Base-by-base conservation (phyloP, 257 asterid species). In the Datura wrightii region DNA sequence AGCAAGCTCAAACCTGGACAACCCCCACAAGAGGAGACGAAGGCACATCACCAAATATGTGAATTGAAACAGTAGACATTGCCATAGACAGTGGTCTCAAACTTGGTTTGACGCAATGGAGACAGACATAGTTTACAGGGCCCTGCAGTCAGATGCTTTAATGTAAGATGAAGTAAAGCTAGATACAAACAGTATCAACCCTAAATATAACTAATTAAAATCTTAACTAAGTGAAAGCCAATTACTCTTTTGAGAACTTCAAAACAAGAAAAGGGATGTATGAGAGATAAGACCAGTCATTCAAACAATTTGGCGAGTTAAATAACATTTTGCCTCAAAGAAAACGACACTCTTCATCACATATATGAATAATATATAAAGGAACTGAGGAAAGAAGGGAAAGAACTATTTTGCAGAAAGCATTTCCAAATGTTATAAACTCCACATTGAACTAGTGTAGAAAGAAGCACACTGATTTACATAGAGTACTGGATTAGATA, bases 21-120 rank as follows among this genome's bases (percentile, higher is more conserved):
- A 93, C 93, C 72, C 99, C 99, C 53, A 94, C 98, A 50, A 96
- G 97, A 71, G 99, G 99, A 71, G 98, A 89, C 44, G 99, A 96
- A 1, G 98, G 99, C 74, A 96, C 99, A 16, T 96, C 99, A 19
- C 98, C 99, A 80, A 97, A 94, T 70, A 97, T 82, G 84, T 95
- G 99, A 86, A 94, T 95, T 5, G 96, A 79, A 59, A 95, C 97
- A 3, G 97, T 94, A 48, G 99, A 94, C 54, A 97, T 93, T 8
- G 98, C 98, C 92, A 97, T 95, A 41, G 99, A 91, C 82, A 97
- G 91, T 11, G 98, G 97, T 82, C 98, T 87, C 66, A 97, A 90
- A 86, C 97, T 95, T 44, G 99, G 98, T 87, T 93, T 93, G 48
- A 97, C 97, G 76, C 93, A 92, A 82, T 95, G 99, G 55, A 97